Base-by-base conservation (phyloP, 2,329 filamentous ascomycete genomes). In the Diaporthe caulivora region DNA sequence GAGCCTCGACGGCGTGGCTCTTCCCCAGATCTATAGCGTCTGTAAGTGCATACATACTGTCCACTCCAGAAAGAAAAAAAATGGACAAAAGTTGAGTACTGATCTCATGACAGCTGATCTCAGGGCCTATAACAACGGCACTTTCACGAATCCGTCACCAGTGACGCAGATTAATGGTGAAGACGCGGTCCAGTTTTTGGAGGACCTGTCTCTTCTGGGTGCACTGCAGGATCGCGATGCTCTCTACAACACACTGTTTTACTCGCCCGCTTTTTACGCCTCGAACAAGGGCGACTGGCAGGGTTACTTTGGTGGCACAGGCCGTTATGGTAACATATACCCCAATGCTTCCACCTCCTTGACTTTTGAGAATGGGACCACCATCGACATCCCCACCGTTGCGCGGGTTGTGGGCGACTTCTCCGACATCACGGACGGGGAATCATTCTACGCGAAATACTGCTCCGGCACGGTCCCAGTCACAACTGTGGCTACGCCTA, bases 161-260 rank as follows among this genome's bases (percentile, higher is more conserved):
- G 77, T 82, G 37, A 77, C 70, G 44, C 69, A 78, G 67, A 80
- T 82, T 69, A 82, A 82, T 55, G 80, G 78, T 3, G 60, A 78
- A 13, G 79, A 81, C 15, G 79, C 80, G 18, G 78, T 77, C 44
- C 77, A 76, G 13, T 79, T 75, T 60, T 53, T 81, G 24, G 75
- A 75, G 37, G 77, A 80, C 24, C 81, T 72, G 29, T 81, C 80
- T 77, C 77, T 79, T 57, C 77, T 79, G 74, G 76, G 83, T 71
- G 73, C 79, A 76, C 74, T 84, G 53, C 84, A 85, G 75, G 84
- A 85, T 67, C 78, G 78, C 29, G 83, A 85, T 75, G 81, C 84
- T 10, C 82, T 81, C 7, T 85, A 84, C 69, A 85, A 85, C 75
- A 81, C 81, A 7, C 81, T 84, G 78, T 85, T 85, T 75, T 84